These are phyloP conservation scores for Bothriochloa decipiens DNA, from an alignment of 176 grass and related monocot genomes.

Conservation along the genomic window DNA sequence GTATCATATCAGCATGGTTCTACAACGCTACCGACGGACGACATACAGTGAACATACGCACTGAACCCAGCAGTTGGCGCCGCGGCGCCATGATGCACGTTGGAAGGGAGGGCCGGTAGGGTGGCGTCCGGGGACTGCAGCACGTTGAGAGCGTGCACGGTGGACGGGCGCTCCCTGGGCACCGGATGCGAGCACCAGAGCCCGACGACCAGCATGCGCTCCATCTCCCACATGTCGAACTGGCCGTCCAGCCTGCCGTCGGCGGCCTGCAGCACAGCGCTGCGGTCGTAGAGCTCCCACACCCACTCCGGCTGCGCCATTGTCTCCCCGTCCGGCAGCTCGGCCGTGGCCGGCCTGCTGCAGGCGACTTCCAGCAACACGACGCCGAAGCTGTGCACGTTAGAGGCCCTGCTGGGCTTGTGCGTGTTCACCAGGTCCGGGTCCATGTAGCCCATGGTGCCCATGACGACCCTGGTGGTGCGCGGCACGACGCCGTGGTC, in stretches of 20 bases:
- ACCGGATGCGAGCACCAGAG: slow-evolving; percentile 1
- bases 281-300: not conserved
- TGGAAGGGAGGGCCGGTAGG: not conserved
- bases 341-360: not conserved
- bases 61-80: not conserved
- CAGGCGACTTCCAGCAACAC: slow-evolving; percentile 57
- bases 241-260: not conserved
- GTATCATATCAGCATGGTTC: not conserved
- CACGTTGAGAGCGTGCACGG: not conserved
- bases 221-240: not conserved
- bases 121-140: not conserved
- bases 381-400: slow-evolving; percentile 86
- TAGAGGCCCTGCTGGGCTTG: slow-evolving; percentile 12
- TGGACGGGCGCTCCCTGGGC: not conserved
- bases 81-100: not conserved
- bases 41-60: not conserved
- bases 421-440: not conserved
- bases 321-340: not conserved
- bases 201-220: not conserved
- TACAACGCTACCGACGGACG: not conserved
- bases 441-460: not conserved
- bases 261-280: not conserved
- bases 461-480: not conserved
- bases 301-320: not conserved
- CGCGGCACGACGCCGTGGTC: not conserved